Percentiles rank a stretch among this genome's conserved stretches.
These are phyloP conservation scores for Euphrasia arctica DNA, from an alignment of 305 asterid species.

Conservation along the genomic window DNA sequence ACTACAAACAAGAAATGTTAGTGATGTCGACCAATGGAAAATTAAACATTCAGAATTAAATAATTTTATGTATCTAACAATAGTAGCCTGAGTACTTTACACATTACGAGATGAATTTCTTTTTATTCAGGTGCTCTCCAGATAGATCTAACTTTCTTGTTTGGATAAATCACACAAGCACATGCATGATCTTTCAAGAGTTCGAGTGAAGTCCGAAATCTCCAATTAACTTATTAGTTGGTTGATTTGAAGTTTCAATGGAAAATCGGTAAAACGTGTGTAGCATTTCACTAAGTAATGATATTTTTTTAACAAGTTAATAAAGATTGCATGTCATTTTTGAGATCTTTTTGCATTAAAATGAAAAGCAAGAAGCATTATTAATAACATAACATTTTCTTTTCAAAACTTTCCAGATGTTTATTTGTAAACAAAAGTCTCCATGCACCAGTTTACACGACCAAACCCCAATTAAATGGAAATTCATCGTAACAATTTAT, in stretches of 20 bases:
- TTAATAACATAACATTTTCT: no score
- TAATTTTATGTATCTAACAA: neutral
- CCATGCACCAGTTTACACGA: no score
- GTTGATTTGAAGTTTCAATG: neutral
- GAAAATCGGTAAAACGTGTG: neutral
- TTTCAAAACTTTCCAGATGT: no score
- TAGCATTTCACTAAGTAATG: neutral
- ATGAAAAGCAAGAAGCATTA: neutral
- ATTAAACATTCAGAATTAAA: slow-evolving; percentile 6
- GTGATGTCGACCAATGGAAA: slow-evolving; percentile 26
- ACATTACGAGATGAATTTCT: slow-evolving; percentile 15
- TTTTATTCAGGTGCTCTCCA: neutral
- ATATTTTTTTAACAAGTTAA: neutral
- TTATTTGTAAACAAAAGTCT: no score
- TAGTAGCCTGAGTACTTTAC: slow-evolving; percentile 12
- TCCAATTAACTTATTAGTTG: neutral
- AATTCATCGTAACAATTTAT: no score
- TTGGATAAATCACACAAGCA: neutral
- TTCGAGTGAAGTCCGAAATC: no score
- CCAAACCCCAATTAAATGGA: no score
- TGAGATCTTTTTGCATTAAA: neutral
- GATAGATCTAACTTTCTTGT: neutral
- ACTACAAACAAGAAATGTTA: slow-evolving; percentile 43
- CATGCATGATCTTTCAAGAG: neutral
- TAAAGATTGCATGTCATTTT: no score